Base-by-base conservation (phyloP, 352 stramenopile species). In the Elongisporangium undulatum region DNA sequence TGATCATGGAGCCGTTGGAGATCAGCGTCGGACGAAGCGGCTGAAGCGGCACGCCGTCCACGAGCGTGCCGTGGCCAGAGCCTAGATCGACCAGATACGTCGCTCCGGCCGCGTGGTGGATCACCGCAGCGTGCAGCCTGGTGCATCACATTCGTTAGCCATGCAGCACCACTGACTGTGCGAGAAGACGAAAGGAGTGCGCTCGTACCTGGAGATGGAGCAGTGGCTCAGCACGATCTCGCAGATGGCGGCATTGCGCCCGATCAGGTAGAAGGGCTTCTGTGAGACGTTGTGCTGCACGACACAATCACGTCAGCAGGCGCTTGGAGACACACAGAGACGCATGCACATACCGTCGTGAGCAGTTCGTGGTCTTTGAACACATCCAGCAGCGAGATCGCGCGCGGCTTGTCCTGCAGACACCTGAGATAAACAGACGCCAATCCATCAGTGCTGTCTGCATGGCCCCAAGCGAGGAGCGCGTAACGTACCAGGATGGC, bases 291-390 rank as follows among this genome's bases (percentile, higher is more conserved):
- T 90, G 53, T 92, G 74, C 78, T 92, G 56, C 54, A 49, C 0
- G 22, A 66, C 23, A 55, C 21, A 23, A 20, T n/a, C 38, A 20
- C 52, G 21, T 57, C 16, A 49, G 19, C n/a, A 29, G 22, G 19
- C n/a, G 5, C 23, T 29, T 8, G 53, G 24, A 34, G 45, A 26
- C 26, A 53, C 39, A 53, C 16, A 34, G 17, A 10, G 34, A 54
- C 39, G 50, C 39, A 55, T 50, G 24, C 20, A 65, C 77, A 38
- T 62, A 94, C 82, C 60, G 82, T 92, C 2, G 74, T 80, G 61
- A 94, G 74, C 16, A 91, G 68, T 20, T 92, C 82, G 58, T 94
- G 79, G 55, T 84, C 77, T 62, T 94, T 94, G 71, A 87, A 91
- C 45, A 91, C 85, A 26, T 94, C 85, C 16, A 94, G 59, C 21